These are phyloP conservation scores for Hansfordia pulvinata DNA, from an alignment of 2,329 filamentous ascomycete species.

Conservation along the genomic window DNA sequence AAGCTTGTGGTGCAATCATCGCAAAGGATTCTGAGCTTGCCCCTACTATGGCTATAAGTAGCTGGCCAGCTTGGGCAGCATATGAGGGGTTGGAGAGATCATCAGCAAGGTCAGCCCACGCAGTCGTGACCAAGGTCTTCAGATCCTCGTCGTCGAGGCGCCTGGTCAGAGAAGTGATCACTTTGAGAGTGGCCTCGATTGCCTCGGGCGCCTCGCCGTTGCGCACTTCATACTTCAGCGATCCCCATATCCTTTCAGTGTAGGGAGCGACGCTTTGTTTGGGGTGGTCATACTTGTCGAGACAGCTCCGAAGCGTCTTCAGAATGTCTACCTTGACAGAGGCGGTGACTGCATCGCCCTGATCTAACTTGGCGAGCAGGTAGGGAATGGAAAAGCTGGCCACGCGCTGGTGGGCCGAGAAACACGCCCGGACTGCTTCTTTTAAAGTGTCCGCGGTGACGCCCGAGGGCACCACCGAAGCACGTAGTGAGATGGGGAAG, in stretches of 20 bases:
- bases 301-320: slow-evolving; percentile 38
- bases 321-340: slow-evolving; percentile 48
- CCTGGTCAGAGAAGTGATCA: slow-evolving; percentile 33
- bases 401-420: slow-evolving; percentile 32
- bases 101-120: slow-evolving; percentile 37
- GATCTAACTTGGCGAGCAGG: slow-evolving; percentile 41
- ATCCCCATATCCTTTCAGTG: slow-evolving; percentile 38
- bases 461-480: slow-evolving; percentile 30
- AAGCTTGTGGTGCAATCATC: slow-evolving; percentile 28
- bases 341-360: slow-evolving; percentile 42
- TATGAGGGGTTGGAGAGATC: slow-evolving; percentile 40
- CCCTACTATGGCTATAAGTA: slow-evolving; percentile 36
- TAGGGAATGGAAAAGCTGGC: slow-evolving; percentile 35
- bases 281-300: slow-evolving; percentile 32
- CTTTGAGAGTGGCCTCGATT: slow-evolving; percentile 40
- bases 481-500: slow-evolving; percentile 44
- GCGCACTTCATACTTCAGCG: slow-evolving; percentile 49
- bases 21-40: slow-evolving; percentile 33
- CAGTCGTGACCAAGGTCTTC: slow-evolving; percentile 29
- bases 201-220: slow-evolving; percentile 46
- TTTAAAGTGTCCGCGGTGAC: slow-evolving; percentile 45
- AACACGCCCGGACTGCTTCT: slow-evolving; percentile 35
- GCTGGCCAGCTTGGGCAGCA: slow-evolving; percentile 34
- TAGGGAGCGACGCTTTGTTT: slow-evolving; percentile 33
- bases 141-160: slow-evolving; percentile 29